phyloP scores from a whole-genome alignment of 768 basidiomycete species.

The Mycena albidolilacea region DNA sequence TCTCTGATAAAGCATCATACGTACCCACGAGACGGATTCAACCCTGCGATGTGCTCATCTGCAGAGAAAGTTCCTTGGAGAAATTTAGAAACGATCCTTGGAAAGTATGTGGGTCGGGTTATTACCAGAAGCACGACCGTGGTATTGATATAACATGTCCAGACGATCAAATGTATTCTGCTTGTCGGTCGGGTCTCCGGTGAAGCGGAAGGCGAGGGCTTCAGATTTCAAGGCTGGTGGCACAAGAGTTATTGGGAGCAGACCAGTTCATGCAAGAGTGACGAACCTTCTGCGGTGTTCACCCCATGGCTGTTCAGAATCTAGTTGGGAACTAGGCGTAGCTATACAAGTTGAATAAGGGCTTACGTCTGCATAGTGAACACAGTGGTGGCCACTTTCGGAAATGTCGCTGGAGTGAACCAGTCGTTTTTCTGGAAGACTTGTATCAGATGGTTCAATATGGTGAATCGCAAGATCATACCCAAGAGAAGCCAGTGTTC shows the following conservation, averaged over 20 bases:
- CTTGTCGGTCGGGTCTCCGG: slow-evolving; percentile 55
- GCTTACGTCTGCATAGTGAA: slow-evolving; percentile 53
- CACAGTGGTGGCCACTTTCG: slow-evolving; percentile 47
- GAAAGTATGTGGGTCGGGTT: background rate
- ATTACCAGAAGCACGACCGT: slow-evolving; percentile 55
- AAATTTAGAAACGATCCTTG: background rate
- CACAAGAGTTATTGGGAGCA: slow-evolving; percentile 1
- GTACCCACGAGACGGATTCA: slow-evolving; percentile 60
- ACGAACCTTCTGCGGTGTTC: slow-evolving; percentile 53
- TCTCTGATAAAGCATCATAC: slow-evolving; percentile 15
- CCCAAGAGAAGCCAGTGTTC: slow-evolving; percentile 57
- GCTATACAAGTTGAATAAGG: background rate
- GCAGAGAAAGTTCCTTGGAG: slow-evolving; percentile 55
- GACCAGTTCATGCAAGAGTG: slow-evolving; percentile 30
- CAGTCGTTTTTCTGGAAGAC: slow-evolving; percentile 51
- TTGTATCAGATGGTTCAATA: background rate
- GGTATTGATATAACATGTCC: slow-evolving; percentile 56
- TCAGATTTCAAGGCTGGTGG: slow-evolving; percentile 57
- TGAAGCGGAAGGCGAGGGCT: slow-evolving; percentile 59
- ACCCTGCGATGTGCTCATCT: slow-evolving; percentile 58
- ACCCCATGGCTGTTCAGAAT: slow-evolving; percentile 53
- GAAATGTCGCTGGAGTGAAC: slow-evolving; percentile 56
- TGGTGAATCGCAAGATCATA: background rate
- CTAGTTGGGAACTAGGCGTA: background rate
- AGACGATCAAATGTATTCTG: slow-evolving; percentile 57